A percentile compares a stretch with the other conserved stretches of the same genome.
Conservation (phyloP, 2,329 filamentous ascomycete species). For the Penicillium sp. region DNA sequence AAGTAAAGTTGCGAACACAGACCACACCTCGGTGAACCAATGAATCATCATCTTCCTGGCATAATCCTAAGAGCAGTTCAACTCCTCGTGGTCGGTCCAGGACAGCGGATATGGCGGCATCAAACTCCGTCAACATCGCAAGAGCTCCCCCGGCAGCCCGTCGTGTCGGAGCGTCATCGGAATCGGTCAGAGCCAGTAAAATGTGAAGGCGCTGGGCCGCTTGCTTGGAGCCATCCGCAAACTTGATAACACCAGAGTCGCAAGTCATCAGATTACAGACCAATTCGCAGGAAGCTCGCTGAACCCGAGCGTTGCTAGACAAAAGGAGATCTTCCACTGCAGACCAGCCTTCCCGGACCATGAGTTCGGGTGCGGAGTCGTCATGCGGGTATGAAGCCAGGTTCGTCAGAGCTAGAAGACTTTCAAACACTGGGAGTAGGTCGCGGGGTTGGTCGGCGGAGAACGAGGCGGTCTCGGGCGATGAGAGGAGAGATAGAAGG, state of each 20-base stretch:
- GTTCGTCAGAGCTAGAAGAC: constrained; percentile 88
- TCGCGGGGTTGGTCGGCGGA: constrained; percentile 60
- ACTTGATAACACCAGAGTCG: constrained; percentile 46
- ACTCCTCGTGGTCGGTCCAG: constrained; percentile 70
- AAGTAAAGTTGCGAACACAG: constrained; percentile 69
- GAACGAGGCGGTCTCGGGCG: constrained; percentile 58
- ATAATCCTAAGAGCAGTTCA: constrained; percentile 75
- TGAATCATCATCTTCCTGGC: constrained; percentile 61
- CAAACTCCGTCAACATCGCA: constrained; percentile 77
- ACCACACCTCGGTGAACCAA: constrained; percentile 68
- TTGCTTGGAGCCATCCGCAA: constrained; percentile 56
- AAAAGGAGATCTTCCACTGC: constrained; percentile 81
- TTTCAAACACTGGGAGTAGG: constrained; percentile 84
- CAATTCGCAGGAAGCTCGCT: constrained; percentile 81
- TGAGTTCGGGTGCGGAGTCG: constrained; percentile 58
- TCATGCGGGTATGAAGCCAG: constrained; percentile 64
- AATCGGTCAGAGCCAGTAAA: constrained; percentile 81
- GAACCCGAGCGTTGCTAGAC: constrained; percentile 69
- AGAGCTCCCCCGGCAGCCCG: constrained; percentile 84
- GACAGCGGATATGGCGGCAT: constrained; percentile 69
- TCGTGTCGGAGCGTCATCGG: constrained; percentile 75
- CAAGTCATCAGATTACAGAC: constrained; percentile 74
- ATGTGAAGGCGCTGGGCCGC: constrained; percentile 76
- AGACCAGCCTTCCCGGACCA: constrained; percentile 71
- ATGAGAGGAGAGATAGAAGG: constrained; percentile 69